phyloP scores from a whole-genome alignment of 768 basidiomycete genomes.

The Lactarius evosmus region DNA sequence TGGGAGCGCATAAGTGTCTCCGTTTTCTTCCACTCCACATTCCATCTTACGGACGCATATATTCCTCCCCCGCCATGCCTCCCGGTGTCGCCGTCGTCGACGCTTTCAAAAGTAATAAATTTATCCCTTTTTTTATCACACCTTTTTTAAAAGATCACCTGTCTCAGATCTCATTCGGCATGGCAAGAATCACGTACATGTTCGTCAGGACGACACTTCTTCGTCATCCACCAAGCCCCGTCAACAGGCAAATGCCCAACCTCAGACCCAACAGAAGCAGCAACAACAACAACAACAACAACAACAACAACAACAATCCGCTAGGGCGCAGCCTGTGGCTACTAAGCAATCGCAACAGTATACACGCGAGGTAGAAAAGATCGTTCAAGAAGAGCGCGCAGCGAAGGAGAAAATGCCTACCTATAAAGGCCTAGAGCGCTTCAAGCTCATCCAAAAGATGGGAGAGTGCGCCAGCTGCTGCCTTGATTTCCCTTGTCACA shows the following conservation, averaged over 20 bases:
- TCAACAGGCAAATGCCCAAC: conserved; percentile 37
- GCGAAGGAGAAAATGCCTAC: conserved; percentile 75
- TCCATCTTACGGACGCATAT: background rate
- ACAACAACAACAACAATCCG: conserved; percentile 32
- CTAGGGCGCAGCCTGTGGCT: conserved; percentile 9
- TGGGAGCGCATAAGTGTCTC: background rate
- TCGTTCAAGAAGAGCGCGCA: conserved; percentile 73
- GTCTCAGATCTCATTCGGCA: conserved; percentile 51
- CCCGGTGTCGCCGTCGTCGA: conserved; percentile 27
- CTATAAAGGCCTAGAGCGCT: conserved; percentile 82
- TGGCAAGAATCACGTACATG: conserved; percentile 43
- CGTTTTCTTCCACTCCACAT: conserved; percentile 7
- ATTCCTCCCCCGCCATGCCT: conserved; percentile 14
- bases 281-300: conserved; percentile 37
- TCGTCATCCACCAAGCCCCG: conserved; percentile 20
- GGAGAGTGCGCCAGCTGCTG: conserved; percentile 68
- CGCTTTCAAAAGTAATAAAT: conserved; percentile 26
- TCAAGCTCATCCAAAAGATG: conserved; percentile 78
- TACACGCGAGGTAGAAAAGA: conserved; percentile 53
- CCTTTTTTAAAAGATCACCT: background rate
- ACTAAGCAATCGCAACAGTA: conserved; percentile 34
- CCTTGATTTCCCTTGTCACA: conserved; percentile 15
- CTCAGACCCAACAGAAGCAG: conserved; percentile 30
- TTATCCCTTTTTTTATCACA: background rate
- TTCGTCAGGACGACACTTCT: conserved; percentile 20